Base-by-base conservation (phyloP, 768 basidiomycete genomes). In the Auricularia cornea region DNA sequence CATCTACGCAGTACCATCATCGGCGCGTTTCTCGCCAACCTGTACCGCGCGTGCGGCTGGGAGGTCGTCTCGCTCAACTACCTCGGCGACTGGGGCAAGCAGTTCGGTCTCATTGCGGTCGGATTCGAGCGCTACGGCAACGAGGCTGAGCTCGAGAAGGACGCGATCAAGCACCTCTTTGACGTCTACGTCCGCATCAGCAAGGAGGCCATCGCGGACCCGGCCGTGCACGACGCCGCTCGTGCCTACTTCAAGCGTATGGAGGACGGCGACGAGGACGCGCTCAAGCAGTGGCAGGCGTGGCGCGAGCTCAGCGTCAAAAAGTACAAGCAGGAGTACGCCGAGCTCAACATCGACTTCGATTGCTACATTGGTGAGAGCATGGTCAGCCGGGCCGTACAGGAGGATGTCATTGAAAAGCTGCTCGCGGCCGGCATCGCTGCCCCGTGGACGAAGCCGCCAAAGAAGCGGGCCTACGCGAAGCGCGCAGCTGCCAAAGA, bases 1-100 rank as follows among this genome's bases (percentile, higher is more conserved):
- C 77, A 79, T 65, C 69, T 78, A 26, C 71, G 78, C 35, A 74
- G 72, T 32, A 79, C 78, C 33, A 77, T 79, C 68, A 78, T 79
- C 62, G 78, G 78, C 32, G 74, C 77, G 14, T 76, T 80, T 65
- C 66, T 79, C 38, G 66, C 73, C 23, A 79, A 79, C 68, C 65
- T 79, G 33, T 76, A 76, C 70, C 73, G 72, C 38, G 73, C 74
- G 23, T 70, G 70, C 60, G 77, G 77, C 30, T 79, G 77, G 77
- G 66, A 72, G 26, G 76, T 76, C 29, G 69, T 73, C 54, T 61
- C 75, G 8, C 66, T 77, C 69, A 78, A 79, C 68, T 78, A 79
- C 40, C 64, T 70, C 28, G 76, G 76, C 40, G 76, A 77, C 65
- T 77, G 76, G 76, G 77, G 77, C 60, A 78, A 75, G 56, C 77